A percentile compares a stretch with the other conserved stretches of the same genome.
These are phyloP conservation scores for Trichoderma koningiopsis DNA, from an alignment of 2,329 filamentous ascomycete genomes.

Conservation along the genomic window DNA sequence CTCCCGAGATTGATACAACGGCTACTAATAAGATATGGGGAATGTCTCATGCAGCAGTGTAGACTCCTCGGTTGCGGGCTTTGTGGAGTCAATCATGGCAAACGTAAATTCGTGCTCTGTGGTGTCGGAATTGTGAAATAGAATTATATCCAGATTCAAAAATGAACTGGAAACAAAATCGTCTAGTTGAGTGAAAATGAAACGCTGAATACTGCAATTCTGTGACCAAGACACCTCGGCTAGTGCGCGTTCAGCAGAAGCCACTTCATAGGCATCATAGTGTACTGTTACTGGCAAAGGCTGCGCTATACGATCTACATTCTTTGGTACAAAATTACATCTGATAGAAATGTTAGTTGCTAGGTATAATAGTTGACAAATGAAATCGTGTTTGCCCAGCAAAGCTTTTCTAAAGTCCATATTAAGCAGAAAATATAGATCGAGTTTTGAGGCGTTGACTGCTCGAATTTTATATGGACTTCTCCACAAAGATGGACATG, in stretches of 20 bases:
- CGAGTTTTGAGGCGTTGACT: not conserved
- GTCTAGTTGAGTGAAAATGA: too few relatives aligned
- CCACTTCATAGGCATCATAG: not conserved
- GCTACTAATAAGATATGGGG: conserved; percentile 8
- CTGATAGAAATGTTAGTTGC: too few relatives aligned
- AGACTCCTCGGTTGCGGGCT: not conserved
- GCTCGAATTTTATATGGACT: not conserved
- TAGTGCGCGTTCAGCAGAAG: not conserved
- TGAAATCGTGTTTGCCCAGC: not conserved
- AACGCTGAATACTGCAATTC: not conserved
- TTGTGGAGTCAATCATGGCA: not conserved
- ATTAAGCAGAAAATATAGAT: not conserved
- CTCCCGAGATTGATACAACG: not conserved
- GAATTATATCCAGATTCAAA: too few relatives aligned
- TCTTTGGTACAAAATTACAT: not conserved
- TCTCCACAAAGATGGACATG: not conserved
- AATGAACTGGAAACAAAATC: too few relatives aligned
- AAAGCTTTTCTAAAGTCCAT: not conserved
- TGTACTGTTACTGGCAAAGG: not conserved
- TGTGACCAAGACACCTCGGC: not conserved
- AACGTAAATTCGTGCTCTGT: not conserved
- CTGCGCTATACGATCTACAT: not conserved
- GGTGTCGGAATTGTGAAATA: not conserved
- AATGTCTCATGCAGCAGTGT: not conserved
- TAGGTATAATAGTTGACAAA: not conserved